These are phyloP conservation scores for Aspergillus aculeatus DNA, from an alignment of 2,329 filamentous ascomycete species.

Conservation along the genomic window DNA sequence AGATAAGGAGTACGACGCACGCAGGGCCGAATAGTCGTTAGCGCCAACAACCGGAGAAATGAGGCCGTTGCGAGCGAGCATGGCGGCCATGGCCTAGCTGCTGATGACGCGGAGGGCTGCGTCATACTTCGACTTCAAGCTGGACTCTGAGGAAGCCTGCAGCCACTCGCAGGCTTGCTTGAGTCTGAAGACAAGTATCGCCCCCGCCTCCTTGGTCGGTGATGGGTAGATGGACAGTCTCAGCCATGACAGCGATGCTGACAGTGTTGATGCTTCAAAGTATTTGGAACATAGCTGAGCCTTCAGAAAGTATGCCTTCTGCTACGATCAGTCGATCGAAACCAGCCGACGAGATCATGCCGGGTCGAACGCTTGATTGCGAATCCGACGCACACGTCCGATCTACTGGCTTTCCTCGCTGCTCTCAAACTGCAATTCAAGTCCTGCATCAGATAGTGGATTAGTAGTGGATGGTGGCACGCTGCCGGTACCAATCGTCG, in stretches of 20 bases:
- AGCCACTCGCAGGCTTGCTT: neutral
- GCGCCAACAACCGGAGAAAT: neutral
- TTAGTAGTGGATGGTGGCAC: neutral
- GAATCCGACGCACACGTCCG: neutral
- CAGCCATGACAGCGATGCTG: neutral
- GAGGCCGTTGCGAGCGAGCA: neutral
- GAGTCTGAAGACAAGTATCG: neutral
- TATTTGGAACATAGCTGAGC: neutral
- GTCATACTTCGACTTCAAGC: neutral
- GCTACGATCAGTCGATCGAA: neutral
- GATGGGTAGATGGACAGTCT: neutral
- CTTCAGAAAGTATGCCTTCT: neutral
- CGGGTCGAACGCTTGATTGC: neutral
- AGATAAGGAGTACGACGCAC: too few relatives aligned
- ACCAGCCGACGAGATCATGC: neutral
- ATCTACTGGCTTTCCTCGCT: neutral
- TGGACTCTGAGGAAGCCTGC: neutral
- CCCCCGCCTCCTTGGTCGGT: neutral
- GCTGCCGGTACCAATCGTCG: neutral
- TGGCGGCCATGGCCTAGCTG: neutral
- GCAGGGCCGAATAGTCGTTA: neutral
- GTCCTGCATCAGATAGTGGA: neutral
- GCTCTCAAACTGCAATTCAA: neutral
- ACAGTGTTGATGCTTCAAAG: neutral
- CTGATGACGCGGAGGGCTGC: neutral